A percentile compares a stretch with the other conserved stretches of the same genome.
Conservation (phyloP, 2,329 filamentous ascomycete species). For the Teratosphaeriaceae sp. region DNA sequence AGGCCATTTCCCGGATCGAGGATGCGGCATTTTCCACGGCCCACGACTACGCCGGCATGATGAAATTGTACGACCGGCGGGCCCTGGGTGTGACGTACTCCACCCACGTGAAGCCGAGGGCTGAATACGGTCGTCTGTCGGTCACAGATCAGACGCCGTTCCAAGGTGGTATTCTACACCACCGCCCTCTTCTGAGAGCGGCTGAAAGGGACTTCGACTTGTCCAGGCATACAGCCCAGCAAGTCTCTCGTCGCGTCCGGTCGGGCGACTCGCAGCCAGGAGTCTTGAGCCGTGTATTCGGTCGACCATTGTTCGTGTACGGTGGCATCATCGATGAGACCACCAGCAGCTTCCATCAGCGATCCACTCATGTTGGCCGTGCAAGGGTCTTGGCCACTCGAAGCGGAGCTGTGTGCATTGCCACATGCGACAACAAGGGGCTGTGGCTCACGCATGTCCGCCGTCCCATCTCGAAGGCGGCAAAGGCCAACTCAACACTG, state of each 20-base stretch:
- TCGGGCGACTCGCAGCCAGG: slow-evolving; percentile 39
- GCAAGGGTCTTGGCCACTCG: slow-evolving; percentile 32
- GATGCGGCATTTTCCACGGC: slow-evolving; percentile 16
- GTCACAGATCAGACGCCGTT: slow-evolving; percentile 32
- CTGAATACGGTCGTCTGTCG: slow-evolving; percentile 25
- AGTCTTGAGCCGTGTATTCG: slow-evolving; percentile 33
- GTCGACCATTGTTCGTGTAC: slow-evolving; percentile 34
- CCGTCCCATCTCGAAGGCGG: slow-evolving; percentile 32
- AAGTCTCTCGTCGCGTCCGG: slow-evolving; percentile 39
- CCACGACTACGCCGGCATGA: slow-evolving; percentile 2
- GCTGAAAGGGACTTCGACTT: slow-evolving; percentile 33
- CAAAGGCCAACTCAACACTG: slow-evolving; percentile 32
- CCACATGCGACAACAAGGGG: slow-evolving; percentile 34
- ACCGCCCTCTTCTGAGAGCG: slow-evolving; percentile 36
- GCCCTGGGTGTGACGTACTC: slow-evolving; percentile 7
- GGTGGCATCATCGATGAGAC: slow-evolving; percentile 36
- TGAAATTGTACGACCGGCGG: background rate
- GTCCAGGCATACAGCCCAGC: slow-evolving; percentile 28
- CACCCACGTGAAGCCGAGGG: slow-evolving; percentile 21
- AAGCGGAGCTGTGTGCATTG: slow-evolving; percentile 29
- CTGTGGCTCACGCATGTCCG: slow-evolving; percentile 39
- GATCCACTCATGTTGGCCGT: background rate
- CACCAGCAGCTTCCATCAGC: slow-evolving; percentile 1
- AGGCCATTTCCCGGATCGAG: slow-evolving; percentile 34
- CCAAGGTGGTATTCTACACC: slow-evolving; percentile 32